phyloP scores from a whole-genome alignment of 2,329 filamentous ascomycete species.

The Fusarium falciforme region DNA sequence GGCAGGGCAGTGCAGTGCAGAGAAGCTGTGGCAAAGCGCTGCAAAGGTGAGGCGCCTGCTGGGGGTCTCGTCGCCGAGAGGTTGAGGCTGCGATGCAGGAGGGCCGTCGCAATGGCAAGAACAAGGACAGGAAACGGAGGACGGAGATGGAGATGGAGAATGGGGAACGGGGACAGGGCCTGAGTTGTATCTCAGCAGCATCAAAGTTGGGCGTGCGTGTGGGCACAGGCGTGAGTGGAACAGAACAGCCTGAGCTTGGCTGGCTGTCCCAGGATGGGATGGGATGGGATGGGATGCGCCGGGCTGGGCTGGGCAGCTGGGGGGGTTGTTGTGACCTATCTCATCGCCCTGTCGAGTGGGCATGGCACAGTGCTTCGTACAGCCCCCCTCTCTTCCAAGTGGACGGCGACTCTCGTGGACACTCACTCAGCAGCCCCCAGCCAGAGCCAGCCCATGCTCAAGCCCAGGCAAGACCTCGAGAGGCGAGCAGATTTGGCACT shows the following conservation, averaged over 20 bases:
- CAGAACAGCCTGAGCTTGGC: slow-evolving; percentile 34
- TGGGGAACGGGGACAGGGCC: slow-evolving; percentile 41
- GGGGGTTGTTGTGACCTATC: slow-evolving; percentile 25
- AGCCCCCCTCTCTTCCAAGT: not conserved
- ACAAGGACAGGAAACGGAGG: slow-evolving; percentile 35
- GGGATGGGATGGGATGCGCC: slow-evolving; percentile 24
- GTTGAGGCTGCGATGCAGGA: slow-evolving; percentile 37
- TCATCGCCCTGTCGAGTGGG: slow-evolving; percentile 12
- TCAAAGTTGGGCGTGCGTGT: slow-evolving; percentile 42
- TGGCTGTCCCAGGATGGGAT: slow-evolving; percentile 26
- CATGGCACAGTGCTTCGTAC: slow-evolving; percentile 12
- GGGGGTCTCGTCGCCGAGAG: slow-evolving; percentile 23
- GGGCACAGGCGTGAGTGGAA: slow-evolving; percentile 42
- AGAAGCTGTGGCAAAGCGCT: slow-evolving; percentile 19
- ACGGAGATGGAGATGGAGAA: slow-evolving; percentile 31
- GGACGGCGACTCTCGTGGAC: not conserved
- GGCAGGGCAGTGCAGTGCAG: not conserved
- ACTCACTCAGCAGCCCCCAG: slow-evolving; percentile 1
- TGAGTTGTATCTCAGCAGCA: slow-evolving; percentile 45
- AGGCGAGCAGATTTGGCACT: slow-evolving; percentile 34
- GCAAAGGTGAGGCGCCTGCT: slow-evolving; percentile 14
- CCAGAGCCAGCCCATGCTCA: not conserved
- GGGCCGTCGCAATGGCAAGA: slow-evolving; percentile 43
- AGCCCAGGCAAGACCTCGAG: not conserved
- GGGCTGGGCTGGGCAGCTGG: slow-evolving; percentile 18